phyloP scores from a whole-genome alignment of 1,139 yeast genomes.

The Groenewaldozyma sp. region DNA sequence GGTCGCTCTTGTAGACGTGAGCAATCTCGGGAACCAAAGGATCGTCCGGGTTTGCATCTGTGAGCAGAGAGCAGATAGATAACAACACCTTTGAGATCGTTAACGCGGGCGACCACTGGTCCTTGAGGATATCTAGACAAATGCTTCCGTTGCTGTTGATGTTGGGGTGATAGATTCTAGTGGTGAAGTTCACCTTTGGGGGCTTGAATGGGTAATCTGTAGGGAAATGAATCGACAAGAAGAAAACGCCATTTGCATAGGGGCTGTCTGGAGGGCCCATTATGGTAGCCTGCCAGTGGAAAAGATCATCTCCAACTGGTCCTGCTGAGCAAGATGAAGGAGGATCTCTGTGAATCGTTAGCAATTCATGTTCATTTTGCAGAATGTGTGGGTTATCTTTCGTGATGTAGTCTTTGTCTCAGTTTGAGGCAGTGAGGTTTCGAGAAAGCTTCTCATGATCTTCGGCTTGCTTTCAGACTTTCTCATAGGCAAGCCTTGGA shows the following conservation, averaged over 20 bases:
- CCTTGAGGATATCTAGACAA: conserved; percentile 76
- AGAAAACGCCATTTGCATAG: conserved; percentile 88
- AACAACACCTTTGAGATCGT: conserved; percentile 83
- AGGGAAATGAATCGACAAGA: conserved; percentile 86
- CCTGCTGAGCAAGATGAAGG: conserved; percentile 99
- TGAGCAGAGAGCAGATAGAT: conserved; percentile 81
- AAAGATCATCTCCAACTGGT: conserved; percentile 93
- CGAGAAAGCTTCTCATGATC: too few species aligned
- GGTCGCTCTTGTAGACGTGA: conserved; percentile 89
- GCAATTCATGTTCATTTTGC: too few species aligned
- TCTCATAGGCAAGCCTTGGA: too few species aligned
- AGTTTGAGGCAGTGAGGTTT: too few species aligned
- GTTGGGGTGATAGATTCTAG: conserved; percentile 86
- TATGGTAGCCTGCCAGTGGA: conserved; percentile 95
- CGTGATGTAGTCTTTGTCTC: too few species aligned
- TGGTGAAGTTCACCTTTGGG: conserved; percentile 84
- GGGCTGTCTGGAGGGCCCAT: conserved; percentile 96
- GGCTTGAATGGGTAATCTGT: conserved; percentile 94
- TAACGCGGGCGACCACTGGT: conserved; percentile 87
- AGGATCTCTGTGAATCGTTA: conserved; percentile 97
- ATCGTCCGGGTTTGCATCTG: conserved; percentile 98
- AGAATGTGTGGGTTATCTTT: too few species aligned
- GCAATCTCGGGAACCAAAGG: conserved; percentile 99
- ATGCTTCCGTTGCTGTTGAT: conserved; percentile 83
- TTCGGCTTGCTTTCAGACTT: too few species aligned